Conservation (phyloP, 139 green algal genomes). For the Astrephomene gubernaculifera region DNA sequence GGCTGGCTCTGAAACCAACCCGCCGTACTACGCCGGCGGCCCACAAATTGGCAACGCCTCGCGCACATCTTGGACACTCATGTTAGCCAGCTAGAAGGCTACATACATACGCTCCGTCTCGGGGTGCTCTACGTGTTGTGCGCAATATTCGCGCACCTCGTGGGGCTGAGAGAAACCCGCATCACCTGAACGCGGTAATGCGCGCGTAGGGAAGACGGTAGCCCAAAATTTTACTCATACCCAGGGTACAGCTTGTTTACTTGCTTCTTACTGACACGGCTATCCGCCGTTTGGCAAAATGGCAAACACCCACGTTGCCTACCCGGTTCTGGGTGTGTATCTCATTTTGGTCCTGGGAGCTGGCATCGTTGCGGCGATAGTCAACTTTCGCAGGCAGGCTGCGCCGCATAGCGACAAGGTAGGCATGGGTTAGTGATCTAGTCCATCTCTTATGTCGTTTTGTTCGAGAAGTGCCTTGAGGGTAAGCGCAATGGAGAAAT, state of each 20-base stretch:
- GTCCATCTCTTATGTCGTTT: background rate
- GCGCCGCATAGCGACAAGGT: slow-evolving; percentile 12
- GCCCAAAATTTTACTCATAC: background rate
- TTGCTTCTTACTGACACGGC: background rate
- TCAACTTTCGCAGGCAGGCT: background rate
- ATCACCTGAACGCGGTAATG: slow-evolving; percentile 40
- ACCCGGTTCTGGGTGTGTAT: slow-evolving; percentile 55
- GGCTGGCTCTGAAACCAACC: too few species aligned
- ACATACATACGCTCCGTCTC: slow-evolving; percentile 22
- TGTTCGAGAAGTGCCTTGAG: background rate
- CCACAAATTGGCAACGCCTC: too few species aligned
- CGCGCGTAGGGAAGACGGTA: slow-evolving; percentile 36
- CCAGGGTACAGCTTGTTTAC: background rate
- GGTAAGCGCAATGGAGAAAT: too few species aligned
- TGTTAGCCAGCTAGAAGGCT: too few species aligned
- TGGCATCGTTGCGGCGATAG: slow-evolving; percentile 43
- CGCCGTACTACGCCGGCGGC: too few species aligned
- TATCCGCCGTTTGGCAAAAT: background rate
- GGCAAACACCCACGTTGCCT: slow-evolving; percentile 27
- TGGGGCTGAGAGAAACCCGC: slow-evolving; percentile 46
- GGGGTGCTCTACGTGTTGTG: slow-evolving; percentile 23
- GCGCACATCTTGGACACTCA: too few species aligned
- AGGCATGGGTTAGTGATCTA: background rate
- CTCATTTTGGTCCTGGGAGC: slow-evolving; percentile 38
- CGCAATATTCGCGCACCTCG: background rate